Evolutionary conservation across 129 eudicot species (phyloP), one percentile per base, ranked within the genome.

Genomic region (Logfia minima): DNA sequence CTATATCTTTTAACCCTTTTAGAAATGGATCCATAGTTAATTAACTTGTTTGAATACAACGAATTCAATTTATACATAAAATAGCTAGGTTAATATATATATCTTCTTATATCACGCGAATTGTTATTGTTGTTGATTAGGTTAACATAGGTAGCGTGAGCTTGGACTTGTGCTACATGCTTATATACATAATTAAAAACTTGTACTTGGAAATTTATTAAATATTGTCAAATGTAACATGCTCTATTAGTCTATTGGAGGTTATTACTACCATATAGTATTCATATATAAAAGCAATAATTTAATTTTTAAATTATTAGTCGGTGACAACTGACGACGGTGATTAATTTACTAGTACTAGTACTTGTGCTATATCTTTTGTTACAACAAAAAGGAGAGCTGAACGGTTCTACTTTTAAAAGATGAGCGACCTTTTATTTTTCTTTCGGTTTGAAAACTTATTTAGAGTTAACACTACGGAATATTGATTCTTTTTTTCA

Each of bases 311-410:
- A 28, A 8, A 53, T 53, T 66, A 67, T 69, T 31, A 53, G 60
- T 78, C 26, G 37, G 48, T 41, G 3, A 34, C 2, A 9, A 37
- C 6, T 31, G 77, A 19, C n/a, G 82, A 43, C 82, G 82, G 82
- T 70, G 82, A 78, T 60, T 78, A 78, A 35, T 70, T 60, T 70
- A 78, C 32, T 45, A 43, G 52, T 11, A 43, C 52, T 7, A 37
- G 43, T 37, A 6, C 10, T n/a, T n/a, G 26, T 24, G 1, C 26
- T 37, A 37, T 8, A 37, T 24, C 26, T 24, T 24, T 37, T 6
- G 1, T 37, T 37, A 37, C 43, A 37, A 6, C 10, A 37, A 37
- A 37, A 37, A 0, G 10, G 43, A 37, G 10, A 6, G 9, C 2
- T 37, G 43, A 37, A 37, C 1, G 10, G 2, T 37, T 37, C 10